phyloP scores from a whole-genome alignment of 345 rosid genomes.

The Gossypium ekmanianum region DNA sequence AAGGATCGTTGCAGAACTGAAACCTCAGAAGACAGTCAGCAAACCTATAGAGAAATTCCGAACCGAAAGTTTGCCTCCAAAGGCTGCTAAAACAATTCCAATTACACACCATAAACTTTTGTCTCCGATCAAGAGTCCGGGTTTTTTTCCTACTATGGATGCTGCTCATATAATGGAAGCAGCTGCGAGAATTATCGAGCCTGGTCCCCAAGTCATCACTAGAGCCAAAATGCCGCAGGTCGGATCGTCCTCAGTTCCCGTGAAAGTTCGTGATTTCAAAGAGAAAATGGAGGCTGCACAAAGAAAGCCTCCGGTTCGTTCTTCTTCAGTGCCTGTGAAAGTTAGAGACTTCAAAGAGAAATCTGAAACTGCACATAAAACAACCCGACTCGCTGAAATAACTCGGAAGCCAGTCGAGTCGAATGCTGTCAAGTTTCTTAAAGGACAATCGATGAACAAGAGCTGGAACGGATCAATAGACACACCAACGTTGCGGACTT shows the following conservation, averaged over 20 bases:
- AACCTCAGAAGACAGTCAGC: conserved; percentile 44
- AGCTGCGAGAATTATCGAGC: conserved; percentile 77
- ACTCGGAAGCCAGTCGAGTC: conserved; percentile 46
- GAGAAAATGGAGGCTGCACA: conserved; percentile 66
- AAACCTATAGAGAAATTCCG: conserved; percentile 89
- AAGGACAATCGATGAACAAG: conserved; percentile 58
- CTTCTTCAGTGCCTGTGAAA: conserved; percentile 36
- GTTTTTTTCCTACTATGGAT: conserved; percentile 68
- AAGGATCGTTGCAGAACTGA: conserved; percentile 31
- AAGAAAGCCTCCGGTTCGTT: conserved; percentile 33
- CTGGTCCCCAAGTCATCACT: conserved; percentile 37
- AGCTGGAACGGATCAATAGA: conserved; percentile 63
- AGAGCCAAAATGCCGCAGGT: conserved; percentile 45
- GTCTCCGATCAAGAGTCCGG: conserved; percentile 92
- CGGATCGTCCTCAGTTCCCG: conserved; percentile 59
- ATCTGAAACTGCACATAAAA: conserved; percentile 42
- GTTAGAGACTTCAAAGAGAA: conserved; percentile 46
- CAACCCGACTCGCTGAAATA: conserved; percentile 39
- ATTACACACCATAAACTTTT: conserved; percentile 80
- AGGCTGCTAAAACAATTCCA: conserved; percentile 90
- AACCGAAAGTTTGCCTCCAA: conserved; percentile 92
- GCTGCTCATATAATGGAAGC: conserved; percentile 98
- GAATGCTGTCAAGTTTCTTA: conserved; percentile 50
- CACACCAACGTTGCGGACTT: conserved; percentile 30
- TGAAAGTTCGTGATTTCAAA: conserved; percentile 59